phyloP scores from a whole-genome alignment of 2,329 filamentous ascomycete genomes.

The Blastomyces emzantsi region DNA sequence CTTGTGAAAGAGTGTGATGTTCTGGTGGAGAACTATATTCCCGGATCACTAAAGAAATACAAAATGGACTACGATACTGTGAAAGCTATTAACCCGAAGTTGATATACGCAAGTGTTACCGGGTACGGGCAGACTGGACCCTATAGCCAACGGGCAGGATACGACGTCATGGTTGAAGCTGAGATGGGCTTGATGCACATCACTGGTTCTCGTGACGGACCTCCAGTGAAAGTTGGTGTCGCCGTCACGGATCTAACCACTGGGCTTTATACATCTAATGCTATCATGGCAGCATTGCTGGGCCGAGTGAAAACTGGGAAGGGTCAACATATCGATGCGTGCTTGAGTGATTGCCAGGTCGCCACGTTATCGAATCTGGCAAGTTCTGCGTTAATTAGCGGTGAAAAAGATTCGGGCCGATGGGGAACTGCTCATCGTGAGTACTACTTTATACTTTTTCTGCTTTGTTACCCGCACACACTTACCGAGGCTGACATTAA shows the following conservation, averaged over 20 bases:
- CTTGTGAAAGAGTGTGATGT: conserved; percentile 81
- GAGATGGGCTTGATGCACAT: conserved; percentile 99
- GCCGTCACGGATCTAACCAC: conserved; percentile 95
- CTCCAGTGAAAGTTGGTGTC: conserved; percentile 94
- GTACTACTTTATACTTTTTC: conserved; percentile 19
- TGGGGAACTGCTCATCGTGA: conserved; percentile 95
- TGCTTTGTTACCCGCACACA: not conserved
- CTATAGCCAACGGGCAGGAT: conserved; percentile 77
- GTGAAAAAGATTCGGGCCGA: conserved; percentile 73
- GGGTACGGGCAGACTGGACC: conserved; percentile 95
- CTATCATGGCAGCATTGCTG: conserved; percentile 89
- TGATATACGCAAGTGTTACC: conserved; percentile 95
- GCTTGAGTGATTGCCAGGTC: conserved; percentile 88
- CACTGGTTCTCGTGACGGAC: conserved; percentile 76
- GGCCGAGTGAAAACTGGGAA: conserved; percentile 61
- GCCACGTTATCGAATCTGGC: conserved; percentile 93
- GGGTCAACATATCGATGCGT: conserved; percentile 88
- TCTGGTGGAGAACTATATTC: conserved; percentile 93
- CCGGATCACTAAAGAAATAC: conserved; percentile 83
- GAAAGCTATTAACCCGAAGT: conserved; percentile 66
- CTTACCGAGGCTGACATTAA: not conserved
- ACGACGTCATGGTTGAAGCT: conserved; percentile 99
- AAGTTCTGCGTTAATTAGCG: conserved; percentile 80
- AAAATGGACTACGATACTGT: conserved; percentile 78
- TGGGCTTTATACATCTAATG: conserved; percentile 88